Evolutionary conservation across 129 eudicot genomes (phyloP).

Genomic region (sunflower (Helianthus annuus)): DNA sequence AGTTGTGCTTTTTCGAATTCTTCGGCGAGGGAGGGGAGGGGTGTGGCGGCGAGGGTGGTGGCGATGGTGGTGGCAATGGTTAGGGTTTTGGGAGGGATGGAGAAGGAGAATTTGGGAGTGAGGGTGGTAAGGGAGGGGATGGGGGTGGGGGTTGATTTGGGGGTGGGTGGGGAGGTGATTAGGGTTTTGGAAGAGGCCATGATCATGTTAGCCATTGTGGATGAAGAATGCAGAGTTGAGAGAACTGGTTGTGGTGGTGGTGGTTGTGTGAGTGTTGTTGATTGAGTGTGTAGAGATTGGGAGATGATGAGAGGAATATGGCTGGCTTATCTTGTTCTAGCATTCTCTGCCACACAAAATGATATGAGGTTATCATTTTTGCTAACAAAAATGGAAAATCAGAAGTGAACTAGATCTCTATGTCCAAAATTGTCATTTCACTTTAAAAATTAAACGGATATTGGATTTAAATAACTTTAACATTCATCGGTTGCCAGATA

Average conservation of each 20-base stretch:
- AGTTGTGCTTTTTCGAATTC: conserved; percentile 86
- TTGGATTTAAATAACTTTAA: too few species aligned
- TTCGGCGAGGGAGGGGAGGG: conserved; percentile 81
- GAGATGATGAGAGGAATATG: conserved; percentile 19
- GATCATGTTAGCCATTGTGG: conserved; percentile 69
- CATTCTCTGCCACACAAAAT: conserved; percentile 62
- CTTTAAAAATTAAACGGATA: too few species aligned
- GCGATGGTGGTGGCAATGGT: conserved; percentile 31
- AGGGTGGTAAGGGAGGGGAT: conserved; percentile 21
- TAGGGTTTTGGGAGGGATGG: conserved; percentile 44
- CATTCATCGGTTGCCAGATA: too few species aligned
- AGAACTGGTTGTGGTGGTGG: conserved; percentile 17
- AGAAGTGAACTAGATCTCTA: background rate
- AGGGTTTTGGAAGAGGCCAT: conserved; percentile 79
- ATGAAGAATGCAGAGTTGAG: conserved; percentile 5
- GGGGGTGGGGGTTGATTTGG: conserved; percentile 35
- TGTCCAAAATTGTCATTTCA: conserved; percentile 20
- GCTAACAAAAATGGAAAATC: background rate
- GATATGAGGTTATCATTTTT: conserved; percentile 39
- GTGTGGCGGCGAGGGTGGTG: conserved; percentile 36
- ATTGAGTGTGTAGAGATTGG: conserved; percentile 4
- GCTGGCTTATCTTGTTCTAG: conserved; percentile 42
- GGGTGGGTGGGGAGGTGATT: conserved; percentile 51
- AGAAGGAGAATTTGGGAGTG: conserved; percentile 37
- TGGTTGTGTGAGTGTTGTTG: conserved; percentile 12